Conservation (phyloP, 805 yeast genomes). For the Komagataella mondaviorum region DNA sequence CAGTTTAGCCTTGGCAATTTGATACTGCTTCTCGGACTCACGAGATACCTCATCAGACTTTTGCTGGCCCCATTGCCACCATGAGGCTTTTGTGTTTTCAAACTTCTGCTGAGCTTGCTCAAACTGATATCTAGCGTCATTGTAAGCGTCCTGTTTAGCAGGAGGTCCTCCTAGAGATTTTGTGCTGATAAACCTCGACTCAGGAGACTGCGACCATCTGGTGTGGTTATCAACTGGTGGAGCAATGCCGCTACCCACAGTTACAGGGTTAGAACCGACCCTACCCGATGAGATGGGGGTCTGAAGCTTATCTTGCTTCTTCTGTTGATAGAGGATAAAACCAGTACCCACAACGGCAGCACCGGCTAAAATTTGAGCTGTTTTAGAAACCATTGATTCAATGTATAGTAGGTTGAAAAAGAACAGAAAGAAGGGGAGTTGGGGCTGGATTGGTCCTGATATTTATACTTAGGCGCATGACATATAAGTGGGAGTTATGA, state of each 20-base stretch:
- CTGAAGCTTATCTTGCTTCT: background rate
- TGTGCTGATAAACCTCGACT: background rate
- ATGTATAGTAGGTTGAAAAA: background rate
- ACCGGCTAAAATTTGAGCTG: constrained; percentile 3
- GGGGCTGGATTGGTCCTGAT: background rate
- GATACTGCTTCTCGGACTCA: constrained; percentile 17
- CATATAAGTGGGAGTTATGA: background rate
- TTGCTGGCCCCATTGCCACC: constrained; percentile 24
- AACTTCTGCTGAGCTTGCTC: constrained; percentile 21
- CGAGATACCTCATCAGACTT: constrained; percentile 20
- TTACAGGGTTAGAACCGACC: background rate
- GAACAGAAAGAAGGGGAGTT: background rate
- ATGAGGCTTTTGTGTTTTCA: constrained; percentile 16
- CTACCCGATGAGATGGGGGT: constrained; percentile 1
- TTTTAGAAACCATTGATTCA: constrained; percentile 1
- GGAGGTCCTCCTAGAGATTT: background rate
- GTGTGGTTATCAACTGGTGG: constrained; percentile 1
- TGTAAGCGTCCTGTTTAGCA: constrained; percentile 9
- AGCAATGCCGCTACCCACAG: background rate
- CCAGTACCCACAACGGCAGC: constrained; percentile 7
- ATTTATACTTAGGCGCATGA: background rate
- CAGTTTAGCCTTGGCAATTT: constrained; percentile 11
- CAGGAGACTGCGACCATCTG: background rate
- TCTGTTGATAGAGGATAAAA: constrained; percentile 5
- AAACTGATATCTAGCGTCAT: constrained; percentile 11